Base-by-base conservation (phyloP, 1,284 basidiomycete genomes). In the Thelephora terrestris region DNA sequence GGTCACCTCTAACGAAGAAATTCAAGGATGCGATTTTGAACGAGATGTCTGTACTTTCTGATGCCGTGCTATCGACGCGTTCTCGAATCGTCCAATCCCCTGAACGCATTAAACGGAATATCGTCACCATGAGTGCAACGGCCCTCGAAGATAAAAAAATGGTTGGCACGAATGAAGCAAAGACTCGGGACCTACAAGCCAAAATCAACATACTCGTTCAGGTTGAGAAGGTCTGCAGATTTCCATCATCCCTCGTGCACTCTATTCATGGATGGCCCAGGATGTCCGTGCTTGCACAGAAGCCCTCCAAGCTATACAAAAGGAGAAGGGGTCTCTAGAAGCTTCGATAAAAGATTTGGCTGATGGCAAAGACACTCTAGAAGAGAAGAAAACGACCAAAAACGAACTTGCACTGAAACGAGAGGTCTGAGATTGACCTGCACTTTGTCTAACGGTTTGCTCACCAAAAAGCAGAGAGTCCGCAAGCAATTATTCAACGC, bases 71-170 rank as follows among this genome's bases (percentile, higher is more conserved):
- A 40, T 14, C 21, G 23, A 79, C 80, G 0, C 74, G 79, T 44
- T 69, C 78, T 10, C 79, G 89, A 25, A 83, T 94, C 50, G 89
- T 94, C 1, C 87, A 89, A 57, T 91, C 88, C 0, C 90, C 90
- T 0, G 90, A 94, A 42, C 76, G 91, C 34, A 84, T 92, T 57
- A 84, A 81, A 61, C 78, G 82, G 48, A 83, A 79, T 40, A 92
- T 94, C 52, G 65, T 73, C 14, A 74, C 77, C 23, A 90, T 92
- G 85, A 73, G 75, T 4, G 59, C 66, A 7, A 78, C 74, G 0
- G 77, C 75, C 0, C 61, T 73, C 49, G 76, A 82, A 55, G 75
- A 84, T 56, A 78, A 85, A 66, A 76, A 73, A 49, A 71, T 71
- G 0, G 70, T 86, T 14, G 68, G 73, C 0, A 63, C 72, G 50